phyloP scores from a whole-genome alignment of 192 early-diverging fungal species.

The Gigaspora rosea region DNA sequence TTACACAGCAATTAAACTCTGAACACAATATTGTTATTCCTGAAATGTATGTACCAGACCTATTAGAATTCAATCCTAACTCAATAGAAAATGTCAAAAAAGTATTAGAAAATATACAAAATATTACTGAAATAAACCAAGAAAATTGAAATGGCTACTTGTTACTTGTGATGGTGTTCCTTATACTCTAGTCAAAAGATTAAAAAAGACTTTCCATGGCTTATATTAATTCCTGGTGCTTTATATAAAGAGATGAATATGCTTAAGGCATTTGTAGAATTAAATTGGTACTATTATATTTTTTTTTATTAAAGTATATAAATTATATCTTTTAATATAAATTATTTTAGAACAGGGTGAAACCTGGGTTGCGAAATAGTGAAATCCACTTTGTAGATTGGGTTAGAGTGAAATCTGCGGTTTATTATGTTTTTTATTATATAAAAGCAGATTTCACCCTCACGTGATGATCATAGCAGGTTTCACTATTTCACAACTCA shows the following conservation, averaged over 20 bases:
- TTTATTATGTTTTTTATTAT: no score
- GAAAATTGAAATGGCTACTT: neutral
- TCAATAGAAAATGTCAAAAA: conserved; percentile 6
- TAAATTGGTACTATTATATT: conserved; percentile 11
- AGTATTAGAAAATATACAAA: neutral
- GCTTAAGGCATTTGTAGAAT: conserved; percentile 3
- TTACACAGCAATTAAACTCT: neutral
- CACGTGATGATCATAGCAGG: no score
- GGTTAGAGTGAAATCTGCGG: no score
- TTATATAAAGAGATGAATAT: conserved; percentile 13
- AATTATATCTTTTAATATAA: neutral
- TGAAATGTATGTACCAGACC: conserved; percentile 10
- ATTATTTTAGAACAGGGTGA: no score
- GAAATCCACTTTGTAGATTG: no score
- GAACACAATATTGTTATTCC: neutral
- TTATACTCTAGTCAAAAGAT: neutral
- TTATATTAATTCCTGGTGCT: neutral
- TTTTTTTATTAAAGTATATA: neutral
- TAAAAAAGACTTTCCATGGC: neutral
- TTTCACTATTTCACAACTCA: no score
- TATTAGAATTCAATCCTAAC: conserved; percentile 2
- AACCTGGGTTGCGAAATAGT: no score
- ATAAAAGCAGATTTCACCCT: no score
- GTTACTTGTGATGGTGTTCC: conserved; percentile 23
- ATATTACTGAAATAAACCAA: neutral